Conservation (phyloP, 2,329 filamentous ascomycete genomes). For the Aspergillus pseudoterreus region DNA sequence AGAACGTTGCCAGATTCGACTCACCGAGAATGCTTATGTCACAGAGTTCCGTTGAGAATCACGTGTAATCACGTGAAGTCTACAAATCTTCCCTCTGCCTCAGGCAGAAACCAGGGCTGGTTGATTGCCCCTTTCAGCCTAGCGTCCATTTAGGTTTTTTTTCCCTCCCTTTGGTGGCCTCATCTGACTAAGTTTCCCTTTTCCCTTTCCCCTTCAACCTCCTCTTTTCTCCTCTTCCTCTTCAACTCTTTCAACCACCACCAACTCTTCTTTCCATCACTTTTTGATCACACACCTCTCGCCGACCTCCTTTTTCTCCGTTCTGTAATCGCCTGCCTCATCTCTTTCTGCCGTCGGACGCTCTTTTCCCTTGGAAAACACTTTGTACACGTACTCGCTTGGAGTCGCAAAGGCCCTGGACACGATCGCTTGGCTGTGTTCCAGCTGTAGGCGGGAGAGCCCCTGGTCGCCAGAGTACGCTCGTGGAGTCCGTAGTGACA, state of each 20-base stretch:
- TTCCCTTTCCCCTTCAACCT: constrained; percentile 3
- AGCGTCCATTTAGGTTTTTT: not conserved
- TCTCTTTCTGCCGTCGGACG: not conserved
- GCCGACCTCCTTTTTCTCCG: constrained; percentile 1
- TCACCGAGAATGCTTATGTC: constrained; percentile 4
- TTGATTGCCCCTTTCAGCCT: not conserved
- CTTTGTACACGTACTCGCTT: constrained; percentile 35
- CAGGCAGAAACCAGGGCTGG: not conserved
- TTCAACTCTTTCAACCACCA: constrained; percentile 3
- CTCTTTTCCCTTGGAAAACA: constrained; percentile 28
- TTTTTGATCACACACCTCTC: constrained; percentile 5
- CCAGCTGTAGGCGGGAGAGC: constrained; percentile 36
- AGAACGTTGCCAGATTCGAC: constrained; percentile 8
- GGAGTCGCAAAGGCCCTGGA: constrained; percentile 25
- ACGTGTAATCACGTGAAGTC: constrained; percentile 2
- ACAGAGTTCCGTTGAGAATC: not conserved
- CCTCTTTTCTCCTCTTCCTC: constrained; percentile 6
- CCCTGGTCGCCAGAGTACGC: constrained; percentile 28
- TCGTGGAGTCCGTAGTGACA: constrained; percentile 38
- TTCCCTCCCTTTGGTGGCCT: constrained; percentile 5
- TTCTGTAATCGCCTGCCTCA: constrained; percentile 3
- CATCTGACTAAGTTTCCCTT: constrained; percentile 14
- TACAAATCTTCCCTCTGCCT: not conserved
- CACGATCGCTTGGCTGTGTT: constrained; percentile 36
- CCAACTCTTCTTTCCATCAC: constrained; percentile 1